A percentile compares a stretch with the other conserved stretches of the same genome.
Evolutionary conservation across 352 stramenopile species (phyloP).

Genomic region (Globisporangium paroecandrum): DNA sequence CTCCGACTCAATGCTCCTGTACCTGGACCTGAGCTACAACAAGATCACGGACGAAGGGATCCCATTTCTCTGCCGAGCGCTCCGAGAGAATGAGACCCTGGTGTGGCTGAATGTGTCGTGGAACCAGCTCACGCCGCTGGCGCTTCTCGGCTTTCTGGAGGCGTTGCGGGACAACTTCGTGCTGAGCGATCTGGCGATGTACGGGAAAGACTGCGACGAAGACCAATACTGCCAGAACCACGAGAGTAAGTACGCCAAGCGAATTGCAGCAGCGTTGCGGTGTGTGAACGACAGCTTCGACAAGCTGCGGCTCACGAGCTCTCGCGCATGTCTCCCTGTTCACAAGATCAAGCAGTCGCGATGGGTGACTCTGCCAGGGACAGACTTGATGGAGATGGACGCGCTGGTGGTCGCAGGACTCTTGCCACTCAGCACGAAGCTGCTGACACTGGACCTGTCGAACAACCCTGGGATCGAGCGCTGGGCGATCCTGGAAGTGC

Average conservation of each 20-base stretch:
- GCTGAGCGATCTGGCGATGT: conserved; percentile 43
- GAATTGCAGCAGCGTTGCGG: conserved; percentile 42
- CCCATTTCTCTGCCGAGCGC: conserved; percentile 31
- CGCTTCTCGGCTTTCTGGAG: conserved; percentile 38
- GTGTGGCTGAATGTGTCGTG: conserved; percentile 59
- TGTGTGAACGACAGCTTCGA: conserved; percentile 55
- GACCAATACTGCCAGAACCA: conserved; percentile 54
- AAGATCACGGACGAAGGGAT: conserved; percentile 42
- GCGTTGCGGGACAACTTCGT: conserved; percentile 58
- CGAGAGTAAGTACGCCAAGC: conserved; percentile 46
- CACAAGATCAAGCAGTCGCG: conserved; percentile 62
- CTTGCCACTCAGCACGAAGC: conserved; percentile 44
- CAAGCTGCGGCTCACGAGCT: conserved; percentile 36
- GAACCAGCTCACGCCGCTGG: conserved; percentile 52
- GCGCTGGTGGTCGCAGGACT: conserved; percentile 57
- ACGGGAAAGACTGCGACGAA: conserved; percentile 48
- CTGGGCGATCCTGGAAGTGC: conserved; percentile 47
- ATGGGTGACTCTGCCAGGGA: conserved; percentile 41
- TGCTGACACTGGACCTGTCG: conserved; percentile 67
- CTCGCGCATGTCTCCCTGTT: conserved; percentile 41
- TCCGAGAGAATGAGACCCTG: conserved; percentile 74
- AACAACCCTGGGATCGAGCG: conserved; percentile 50
- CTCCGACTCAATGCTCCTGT: conserved; percentile 55
- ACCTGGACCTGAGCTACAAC: conserved; percentile 60
- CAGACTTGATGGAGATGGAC: conserved; percentile 53